These are phyloP conservation scores for Talaromyces sp. DNA, from an alignment of 2,329 filamentous ascomycete genomes.

Conservation along the genomic window DNA sequence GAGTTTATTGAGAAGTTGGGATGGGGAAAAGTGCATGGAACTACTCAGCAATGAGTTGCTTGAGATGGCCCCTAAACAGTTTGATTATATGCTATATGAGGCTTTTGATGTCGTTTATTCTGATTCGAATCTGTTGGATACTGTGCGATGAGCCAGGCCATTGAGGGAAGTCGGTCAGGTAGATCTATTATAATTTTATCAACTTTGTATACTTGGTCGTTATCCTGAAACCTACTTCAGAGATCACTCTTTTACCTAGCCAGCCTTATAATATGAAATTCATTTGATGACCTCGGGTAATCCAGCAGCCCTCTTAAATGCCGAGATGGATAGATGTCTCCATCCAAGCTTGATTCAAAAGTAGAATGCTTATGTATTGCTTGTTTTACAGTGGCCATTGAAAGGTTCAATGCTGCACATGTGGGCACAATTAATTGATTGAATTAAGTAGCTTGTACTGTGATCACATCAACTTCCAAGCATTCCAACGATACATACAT, in stretches of 20 bases:
- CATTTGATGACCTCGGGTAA: background rate
- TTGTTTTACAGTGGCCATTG: background rate
- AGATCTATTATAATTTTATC: background rate
- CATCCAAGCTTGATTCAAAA: no score
- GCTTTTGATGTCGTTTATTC: conserved; percentile 10
- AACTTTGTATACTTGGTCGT: background rate
- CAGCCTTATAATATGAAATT: background rate
- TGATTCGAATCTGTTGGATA: background rate
- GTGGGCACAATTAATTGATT: background rate
- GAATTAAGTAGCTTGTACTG: no score
- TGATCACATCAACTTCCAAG: background rate
- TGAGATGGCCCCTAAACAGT: background rate
- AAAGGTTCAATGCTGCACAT: background rate
- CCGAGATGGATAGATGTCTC: background rate
- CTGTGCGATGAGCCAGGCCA: background rate
- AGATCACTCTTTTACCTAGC: background rate
- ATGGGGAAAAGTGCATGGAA: conserved; percentile 16
- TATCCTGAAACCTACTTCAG: background rate
- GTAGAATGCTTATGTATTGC: no score
- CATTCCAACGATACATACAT: background rate
- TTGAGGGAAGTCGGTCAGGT: background rate
- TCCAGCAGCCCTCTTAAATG: background rate
- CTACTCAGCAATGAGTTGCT: conserved; percentile 14
- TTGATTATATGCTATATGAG: conserved; percentile 8
- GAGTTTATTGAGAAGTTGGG: background rate